A percentile compares a stretch with the other conserved stretches of the same genome.
These are phyloP conservation scores for Hericium coralloides DNA, from an alignment of 768 basidiomycete species.

Conservation along the genomic window DNA sequence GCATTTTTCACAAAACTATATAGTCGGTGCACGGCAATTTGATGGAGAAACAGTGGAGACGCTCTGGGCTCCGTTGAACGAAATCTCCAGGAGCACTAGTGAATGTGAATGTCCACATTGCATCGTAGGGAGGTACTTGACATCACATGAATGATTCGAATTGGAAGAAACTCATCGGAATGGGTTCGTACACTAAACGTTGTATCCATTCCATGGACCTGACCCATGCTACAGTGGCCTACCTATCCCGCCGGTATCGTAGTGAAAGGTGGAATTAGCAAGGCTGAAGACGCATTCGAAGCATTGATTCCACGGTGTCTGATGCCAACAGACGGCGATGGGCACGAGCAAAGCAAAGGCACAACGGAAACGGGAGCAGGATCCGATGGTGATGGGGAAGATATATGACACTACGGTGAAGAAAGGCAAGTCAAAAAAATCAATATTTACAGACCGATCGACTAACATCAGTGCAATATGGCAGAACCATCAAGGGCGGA, in stretches of 20 bases:
- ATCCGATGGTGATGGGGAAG: neutral
- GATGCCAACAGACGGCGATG: neutral
- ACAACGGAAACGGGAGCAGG: neutral
- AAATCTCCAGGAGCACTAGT: constrained; percentile 16
- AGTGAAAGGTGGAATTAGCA: too few species aligned
- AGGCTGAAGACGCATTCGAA: too few species aligned
- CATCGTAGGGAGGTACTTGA: constrained; percentile 20
- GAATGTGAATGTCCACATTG: constrained; percentile 13
- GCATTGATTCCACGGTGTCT: neutral
- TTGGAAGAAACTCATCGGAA: constrained; percentile 23
- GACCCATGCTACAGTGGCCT: neutral
- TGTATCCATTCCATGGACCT: too few species aligned
- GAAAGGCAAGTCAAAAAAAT: neutral
- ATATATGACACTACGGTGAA: neutral
- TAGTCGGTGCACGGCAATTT: constrained; percentile 20
- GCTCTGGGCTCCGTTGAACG: constrained; percentile 23
- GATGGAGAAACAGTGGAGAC: constrained; percentile 29
- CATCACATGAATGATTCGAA: constrained; percentile 25
- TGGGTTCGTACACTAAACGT: constrained; percentile 12
- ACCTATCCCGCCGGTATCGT: neutral
- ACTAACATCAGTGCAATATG: too few species aligned
- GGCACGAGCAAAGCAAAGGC: neutral
- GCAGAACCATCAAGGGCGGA: neutral
- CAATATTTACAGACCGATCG: too few species aligned
- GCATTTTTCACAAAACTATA: constrained; percentile 19